Conservation (phyloP, 768 basidiomycete genomes). For the Mycena crocata region DNA sequence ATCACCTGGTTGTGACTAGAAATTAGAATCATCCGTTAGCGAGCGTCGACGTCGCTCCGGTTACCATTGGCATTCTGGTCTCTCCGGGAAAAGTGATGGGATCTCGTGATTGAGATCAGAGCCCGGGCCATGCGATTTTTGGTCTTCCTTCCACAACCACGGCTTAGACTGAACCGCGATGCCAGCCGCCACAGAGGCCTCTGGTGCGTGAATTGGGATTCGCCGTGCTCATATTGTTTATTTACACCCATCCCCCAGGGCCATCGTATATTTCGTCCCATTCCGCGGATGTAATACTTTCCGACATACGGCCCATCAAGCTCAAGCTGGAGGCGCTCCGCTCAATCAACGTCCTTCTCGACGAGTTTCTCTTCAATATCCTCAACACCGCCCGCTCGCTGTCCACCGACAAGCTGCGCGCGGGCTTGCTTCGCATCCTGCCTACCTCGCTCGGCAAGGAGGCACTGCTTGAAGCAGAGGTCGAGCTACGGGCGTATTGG, state of each 20-base stretch:
- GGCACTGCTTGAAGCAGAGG: constrained; percentile 91
- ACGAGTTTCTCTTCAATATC: constrained; percentile 85
- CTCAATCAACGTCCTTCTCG: constrained; percentile 83
- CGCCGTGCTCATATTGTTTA: constrained; percentile 16
- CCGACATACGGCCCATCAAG: constrained; percentile 92
- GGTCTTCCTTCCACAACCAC: constrained; percentile 32
- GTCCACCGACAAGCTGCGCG: constrained; percentile 78
- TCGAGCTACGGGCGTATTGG: constrained; percentile 92
- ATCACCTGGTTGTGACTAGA: no score
- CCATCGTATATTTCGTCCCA: constrained; percentile 84
- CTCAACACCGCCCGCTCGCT: constrained; percentile 76
- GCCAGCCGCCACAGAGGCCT: constrained; percentile 54
- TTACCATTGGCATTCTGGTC: no score
- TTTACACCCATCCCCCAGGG: constrained; percentile 48
- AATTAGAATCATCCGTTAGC: no score
- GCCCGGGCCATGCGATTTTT: constrained; percentile 4
- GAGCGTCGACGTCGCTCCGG: no score
- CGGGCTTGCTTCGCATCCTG: constrained; percentile 75
- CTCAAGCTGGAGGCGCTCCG: constrained; percentile 83
- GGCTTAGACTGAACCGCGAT: constrained; percentile 48
- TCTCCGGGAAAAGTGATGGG: no score
- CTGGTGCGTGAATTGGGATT: constrained; percentile 49
- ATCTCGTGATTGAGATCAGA: background rate
- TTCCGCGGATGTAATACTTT: constrained; percentile 92
- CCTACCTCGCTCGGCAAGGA: constrained; percentile 91